phyloP scores from a whole-genome alignment of 805 yeast species.

The Dipodascopsis uninucleata region DNA sequence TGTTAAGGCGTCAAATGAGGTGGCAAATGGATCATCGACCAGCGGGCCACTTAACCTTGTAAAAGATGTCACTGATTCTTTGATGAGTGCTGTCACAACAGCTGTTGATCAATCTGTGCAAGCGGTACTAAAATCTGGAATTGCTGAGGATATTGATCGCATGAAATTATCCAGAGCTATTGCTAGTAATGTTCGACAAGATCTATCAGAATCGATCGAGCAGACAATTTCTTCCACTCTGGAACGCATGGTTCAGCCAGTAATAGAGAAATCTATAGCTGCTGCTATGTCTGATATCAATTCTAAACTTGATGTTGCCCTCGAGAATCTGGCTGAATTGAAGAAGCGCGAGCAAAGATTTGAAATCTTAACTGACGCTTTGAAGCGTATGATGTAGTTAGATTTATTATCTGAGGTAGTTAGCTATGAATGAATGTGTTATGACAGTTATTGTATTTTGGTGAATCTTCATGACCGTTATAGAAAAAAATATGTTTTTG shows the following conservation, averaged over 20 bases:
- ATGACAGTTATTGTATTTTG: too few species aligned
- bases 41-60: constrained; percentile 1
- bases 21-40: background rate
- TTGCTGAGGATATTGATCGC: background rate
- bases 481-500: too few species aligned
- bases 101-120: constrained; percentile 3
- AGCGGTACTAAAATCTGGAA: background rate
- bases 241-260: background rate
- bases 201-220: background rate
- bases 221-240: background rate
- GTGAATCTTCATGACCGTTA: too few species aligned
- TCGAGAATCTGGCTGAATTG: constrained; percentile 1
- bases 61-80: constrained; percentile 1
- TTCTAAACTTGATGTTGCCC: constrained; percentile 1
- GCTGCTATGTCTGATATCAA: background rate
- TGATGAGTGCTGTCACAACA: background rate
- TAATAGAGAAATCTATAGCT: background rate
- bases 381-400: constrained; percentile 12
- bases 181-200: background rate
- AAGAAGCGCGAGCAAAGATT: constrained; percentile 3
- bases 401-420: too few species aligned
- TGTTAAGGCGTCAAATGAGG: constrained; percentile 3
- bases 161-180: too few species aligned
- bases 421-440: too few species aligned
- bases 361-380: constrained; percentile 1